phyloP scores from a whole-genome alignment of 2,329 filamentous ascomycete genomes.

The Cylindrodendrum hubeiense region DNA sequence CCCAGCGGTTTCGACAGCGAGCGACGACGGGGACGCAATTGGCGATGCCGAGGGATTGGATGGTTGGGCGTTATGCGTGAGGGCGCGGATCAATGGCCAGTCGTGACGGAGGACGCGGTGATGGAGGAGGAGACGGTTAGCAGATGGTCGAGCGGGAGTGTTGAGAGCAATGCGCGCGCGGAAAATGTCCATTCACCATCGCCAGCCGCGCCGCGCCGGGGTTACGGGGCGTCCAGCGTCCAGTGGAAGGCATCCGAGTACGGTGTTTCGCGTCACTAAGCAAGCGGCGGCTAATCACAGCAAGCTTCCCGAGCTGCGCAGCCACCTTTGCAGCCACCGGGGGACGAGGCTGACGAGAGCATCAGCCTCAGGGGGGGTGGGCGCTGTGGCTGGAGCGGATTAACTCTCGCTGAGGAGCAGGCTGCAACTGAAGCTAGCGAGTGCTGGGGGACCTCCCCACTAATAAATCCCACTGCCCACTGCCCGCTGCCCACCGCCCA shows the following conservation, averaged over 20 bases:
- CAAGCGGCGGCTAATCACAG: too few relatives aligned
- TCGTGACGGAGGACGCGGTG: background rate
- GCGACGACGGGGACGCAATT: slow-evolving; percentile 13
- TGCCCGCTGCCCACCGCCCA: background rate
- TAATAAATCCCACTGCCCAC: slow-evolving; percentile 30
- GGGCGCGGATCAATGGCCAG: slow-evolving; percentile 1
- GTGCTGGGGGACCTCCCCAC: slow-evolving; percentile 26
- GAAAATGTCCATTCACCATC: slow-evolving; percentile 17
- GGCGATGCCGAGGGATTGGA: background rate
- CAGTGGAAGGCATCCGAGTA: background rate
- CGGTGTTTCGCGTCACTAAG: background rate
- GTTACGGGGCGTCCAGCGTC: background rate
- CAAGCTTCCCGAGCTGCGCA: too few relatives aligned
- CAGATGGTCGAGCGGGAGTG: background rate
- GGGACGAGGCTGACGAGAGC: too few relatives aligned
- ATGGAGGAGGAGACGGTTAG: slow-evolving; percentile 5
- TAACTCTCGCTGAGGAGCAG: background rate
- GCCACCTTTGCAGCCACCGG: too few relatives aligned
- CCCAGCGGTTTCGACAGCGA: slow-evolving; percentile 10
- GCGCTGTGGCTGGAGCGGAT: slow-evolving; percentile 25
- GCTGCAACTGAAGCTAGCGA: background rate
- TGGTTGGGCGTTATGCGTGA: background rate
- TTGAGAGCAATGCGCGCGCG: slow-evolving; percentile 16
- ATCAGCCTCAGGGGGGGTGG: background rate
- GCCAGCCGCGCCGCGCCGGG: slow-evolving; percentile 5